Conservation (phyloP, 768 basidiomycete species). For the Xerocomus potaroensis region DNA sequence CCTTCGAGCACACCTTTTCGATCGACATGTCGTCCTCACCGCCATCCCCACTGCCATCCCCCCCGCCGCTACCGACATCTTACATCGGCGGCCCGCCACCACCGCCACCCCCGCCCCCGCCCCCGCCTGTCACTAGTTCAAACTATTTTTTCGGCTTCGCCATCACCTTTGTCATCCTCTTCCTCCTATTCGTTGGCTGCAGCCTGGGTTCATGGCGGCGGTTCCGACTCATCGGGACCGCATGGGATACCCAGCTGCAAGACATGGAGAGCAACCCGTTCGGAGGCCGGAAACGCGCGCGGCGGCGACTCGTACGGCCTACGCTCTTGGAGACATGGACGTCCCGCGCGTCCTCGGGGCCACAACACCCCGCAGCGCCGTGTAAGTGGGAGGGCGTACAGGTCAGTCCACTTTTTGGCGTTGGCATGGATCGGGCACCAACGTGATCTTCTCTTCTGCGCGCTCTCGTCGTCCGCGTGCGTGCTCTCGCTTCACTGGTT, state of each 20-base stretch:
- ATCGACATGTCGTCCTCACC: slow-evolving; percentile 14
- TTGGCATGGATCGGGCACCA: not conserved
- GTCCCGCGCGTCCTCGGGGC: not conserved
- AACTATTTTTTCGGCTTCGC: slow-evolving; percentile 34
- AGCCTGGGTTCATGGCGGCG: slow-evolving; percentile 46
- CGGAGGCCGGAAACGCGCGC: slow-evolving; percentile 10
- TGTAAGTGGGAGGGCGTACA: slow-evolving; percentile 17
- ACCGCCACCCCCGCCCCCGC: not conserved
- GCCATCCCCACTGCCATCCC: not conserved
- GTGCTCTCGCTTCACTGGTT: no score
- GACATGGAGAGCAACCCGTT: slow-evolving; percentile 10
- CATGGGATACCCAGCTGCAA: slow-evolving; percentile 20
- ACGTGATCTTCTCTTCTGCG: not conserved
- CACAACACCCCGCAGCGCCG: not conserved
- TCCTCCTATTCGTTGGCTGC: slow-evolving; percentile 50
- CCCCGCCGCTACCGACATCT: not conserved
- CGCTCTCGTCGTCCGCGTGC: not conserved
- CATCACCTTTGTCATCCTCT: slow-evolving; percentile 30
- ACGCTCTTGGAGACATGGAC: slow-evolving; percentile 21
- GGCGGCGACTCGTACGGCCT: slow-evolving; percentile 17
- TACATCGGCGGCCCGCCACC: not conserved
- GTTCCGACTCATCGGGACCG: slow-evolving; percentile 15
- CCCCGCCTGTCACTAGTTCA: slow-evolving; percentile 10
- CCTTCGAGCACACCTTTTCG: not conserved
- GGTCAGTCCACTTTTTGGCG: slow-evolving; percentile 17